Evolutionary conservation across 306 rosid genomes (phyloP), one percentile per base, ranked within the genome.

Genomic region (Hippophae gyantsensis): DNA sequence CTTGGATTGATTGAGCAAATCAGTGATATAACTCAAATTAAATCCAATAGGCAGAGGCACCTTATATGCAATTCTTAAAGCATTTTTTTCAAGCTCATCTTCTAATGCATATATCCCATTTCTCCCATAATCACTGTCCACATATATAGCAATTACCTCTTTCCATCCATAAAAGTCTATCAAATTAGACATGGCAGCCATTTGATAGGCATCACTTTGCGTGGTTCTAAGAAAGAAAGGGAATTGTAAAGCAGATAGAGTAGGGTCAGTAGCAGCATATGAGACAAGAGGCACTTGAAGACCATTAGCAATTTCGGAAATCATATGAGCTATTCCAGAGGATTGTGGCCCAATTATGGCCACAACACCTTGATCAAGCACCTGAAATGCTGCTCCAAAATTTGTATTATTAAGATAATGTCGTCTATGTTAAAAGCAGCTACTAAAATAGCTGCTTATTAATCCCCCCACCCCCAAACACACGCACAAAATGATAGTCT

Each of bases 311-410:
- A 88, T 82, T 79, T 75, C 86, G 57, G 96, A 77, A 50, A 88
- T 63, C 57, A 81, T 76, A 72, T 85, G 93, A 79, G 95, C 89
- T 62, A 77, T 68, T 38, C 85, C 54, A 41, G 99, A 92, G 63
- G 96, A 88, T 67, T 87, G 98, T 44, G 95, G 99, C 8, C 99
- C 99, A 52, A 92, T 55, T 55, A 92, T 82, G 62, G 93, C 86
- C 60, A 64, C 85, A 42, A 88, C 72, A 54, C 77, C 83, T 71
- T 77, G 47, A 75, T 84, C 96, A 64, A 92, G 96, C 42, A 75
- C 76, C 80, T 76, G 84, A 73, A 92, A 85, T 63, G 88, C 99
- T 92, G 89, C 61, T 48, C 51, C 40, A 45, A 32, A 1, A 1
- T 32, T 32, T 32, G 3, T 32, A 32, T 32, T 32, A 32, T 32